phyloP scores from a whole-genome alignment of 202 grass and related monocot genomes.

The Tripidium arundinaceum region DNA sequence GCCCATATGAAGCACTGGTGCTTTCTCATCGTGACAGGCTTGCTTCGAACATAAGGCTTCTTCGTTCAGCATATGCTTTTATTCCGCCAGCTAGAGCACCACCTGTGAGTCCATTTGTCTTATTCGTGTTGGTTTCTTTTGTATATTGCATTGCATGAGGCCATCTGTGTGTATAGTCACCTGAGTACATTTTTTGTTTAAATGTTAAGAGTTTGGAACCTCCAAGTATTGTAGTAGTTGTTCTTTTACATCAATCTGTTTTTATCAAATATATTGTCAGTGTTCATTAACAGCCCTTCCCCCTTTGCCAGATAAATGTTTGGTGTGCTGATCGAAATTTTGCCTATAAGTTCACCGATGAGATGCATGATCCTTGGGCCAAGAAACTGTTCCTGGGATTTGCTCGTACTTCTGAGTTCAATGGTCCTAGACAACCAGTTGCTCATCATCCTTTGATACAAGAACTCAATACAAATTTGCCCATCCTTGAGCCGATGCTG shows the following conservation, averaged over 20 bases:
- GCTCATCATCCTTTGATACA: conserved; percentile 74
- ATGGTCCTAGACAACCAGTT: conserved; percentile 76
- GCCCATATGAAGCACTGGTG: conserved; percentile 59
- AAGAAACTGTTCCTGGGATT: conserved; percentile 95
- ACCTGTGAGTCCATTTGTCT: conserved; percentile 68
- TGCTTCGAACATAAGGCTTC: conserved; percentile 66
- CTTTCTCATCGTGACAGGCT: conserved; percentile 81
- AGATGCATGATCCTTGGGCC: conserved; percentile 86
- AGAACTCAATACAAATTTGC: conserved; percentile 57
- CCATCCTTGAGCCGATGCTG: conserved; percentile 56
- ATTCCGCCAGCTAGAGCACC: conserved; percentile 91
- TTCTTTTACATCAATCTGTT: conserved; percentile 23
- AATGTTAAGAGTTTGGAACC: not conserved
- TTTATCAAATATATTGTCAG: not conserved
- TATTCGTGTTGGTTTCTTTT: conserved; percentile 7
- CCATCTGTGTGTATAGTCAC: not conserved
- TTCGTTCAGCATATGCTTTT: conserved; percentile 87
- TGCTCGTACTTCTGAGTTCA: conserved; percentile 91
- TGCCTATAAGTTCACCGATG: conserved; percentile 76
- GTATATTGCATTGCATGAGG: not conserved
- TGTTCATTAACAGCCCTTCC: conserved; percentile 5
- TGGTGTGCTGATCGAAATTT: conserved; percentile 83
- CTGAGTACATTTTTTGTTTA: conserved; percentile 11
- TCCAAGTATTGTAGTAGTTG: not conserved
- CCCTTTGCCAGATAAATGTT: conserved; percentile 59